Evolutionary conservation across 176 grass and related monocot species (phyloP).

Genomic region (Lolium rigidum): DNA sequence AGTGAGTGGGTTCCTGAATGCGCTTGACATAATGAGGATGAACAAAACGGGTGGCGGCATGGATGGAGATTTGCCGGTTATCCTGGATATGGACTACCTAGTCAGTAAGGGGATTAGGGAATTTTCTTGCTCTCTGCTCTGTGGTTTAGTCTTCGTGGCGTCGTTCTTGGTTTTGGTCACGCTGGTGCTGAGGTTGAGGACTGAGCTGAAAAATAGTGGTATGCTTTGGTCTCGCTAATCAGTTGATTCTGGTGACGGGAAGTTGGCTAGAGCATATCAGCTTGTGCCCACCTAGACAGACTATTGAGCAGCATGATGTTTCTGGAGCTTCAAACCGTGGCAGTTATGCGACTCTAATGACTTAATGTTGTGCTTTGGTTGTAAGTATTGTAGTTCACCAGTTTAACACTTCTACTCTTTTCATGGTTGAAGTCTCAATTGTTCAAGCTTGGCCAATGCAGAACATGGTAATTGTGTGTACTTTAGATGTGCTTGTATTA

Average conservation of each 20-base stretch:
- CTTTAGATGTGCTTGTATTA: conserved; percentile 28
- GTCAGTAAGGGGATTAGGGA: conserved; percentile 66
- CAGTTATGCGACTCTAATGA: conserved; percentile 37
- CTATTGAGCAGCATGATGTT: conserved; percentile 36
- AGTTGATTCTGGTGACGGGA: conserved; percentile 55
- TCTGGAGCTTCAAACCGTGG: conserved; percentile 21
- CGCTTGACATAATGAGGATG: conserved; percentile 95
- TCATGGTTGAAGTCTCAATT: conserved; percentile 33
- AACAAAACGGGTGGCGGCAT: conserved; percentile 73
- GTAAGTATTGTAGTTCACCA: conserved; percentile 53
- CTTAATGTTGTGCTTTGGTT: conserved; percentile 24
- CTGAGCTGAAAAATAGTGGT: conserved; percentile 56
- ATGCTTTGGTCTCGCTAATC: conserved; percentile 44
- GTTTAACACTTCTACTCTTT: conserved; percentile 16
- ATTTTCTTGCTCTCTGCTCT: conserved; percentile 68
- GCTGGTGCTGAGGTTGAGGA: conserved; percentile 66
- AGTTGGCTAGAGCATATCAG: conserved; percentile 56
- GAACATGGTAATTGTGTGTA: conserved; percentile 16
- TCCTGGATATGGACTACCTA: conserved; percentile 51
- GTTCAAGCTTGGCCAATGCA: conserved; percentile 42
- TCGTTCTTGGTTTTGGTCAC: conserved; percentile 58
- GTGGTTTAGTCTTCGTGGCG: conserved; percentile 70
- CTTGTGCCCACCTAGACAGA: conserved; percentile 59
- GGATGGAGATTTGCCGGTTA: conserved; percentile 55
- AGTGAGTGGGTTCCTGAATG: conserved; percentile 80